Percentiles rank a stretch among this genome's conserved stretches.
Evolutionary conservation across 345 rosid species (phyloP).

Genomic region (Populus euphratica): DNA sequence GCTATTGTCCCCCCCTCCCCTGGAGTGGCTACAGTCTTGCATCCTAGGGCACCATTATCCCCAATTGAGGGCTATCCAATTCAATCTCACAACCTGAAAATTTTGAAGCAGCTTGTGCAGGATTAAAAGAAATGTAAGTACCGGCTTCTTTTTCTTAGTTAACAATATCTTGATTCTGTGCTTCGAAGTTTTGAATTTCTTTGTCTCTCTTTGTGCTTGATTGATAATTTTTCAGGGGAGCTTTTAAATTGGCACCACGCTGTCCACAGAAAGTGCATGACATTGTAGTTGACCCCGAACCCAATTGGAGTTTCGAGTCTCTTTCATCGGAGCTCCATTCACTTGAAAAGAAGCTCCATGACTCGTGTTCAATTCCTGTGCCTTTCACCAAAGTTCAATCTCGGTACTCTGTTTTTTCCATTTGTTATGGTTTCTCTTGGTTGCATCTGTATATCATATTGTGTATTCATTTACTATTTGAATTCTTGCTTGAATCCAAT

Average conservation of each 20-base stretch:
- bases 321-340: conserved; percentile 60
- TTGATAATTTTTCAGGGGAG: conserved; percentile 45
- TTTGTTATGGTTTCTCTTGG: neutral
- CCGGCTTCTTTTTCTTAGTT: neutral
- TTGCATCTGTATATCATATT: neutral
- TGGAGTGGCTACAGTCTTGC: no score
- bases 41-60: no score
- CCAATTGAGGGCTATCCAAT: no score
- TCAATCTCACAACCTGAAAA: no score
- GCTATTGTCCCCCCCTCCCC: no score
- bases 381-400: conserved; percentile 43
- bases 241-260: conserved; percentile 53
- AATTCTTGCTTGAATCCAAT: no score
- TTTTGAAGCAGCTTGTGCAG: no score
- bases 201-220: neutral
- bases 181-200: neutral
- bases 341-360: conserved; percentile 57
- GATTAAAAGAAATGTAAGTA: no score
- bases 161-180: neutral
- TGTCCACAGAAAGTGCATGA: conserved; percentile 55
- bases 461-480: no score
- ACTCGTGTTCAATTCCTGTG: conserved; percentile 33
- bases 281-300: conserved; percentile 62
- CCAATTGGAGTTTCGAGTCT: conserved; percentile 64
- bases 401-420: conserved; percentile 29